Conservation (phyloP, 2,329 filamentous ascomycete species). For the Pseudocercospora vitis region DNA sequence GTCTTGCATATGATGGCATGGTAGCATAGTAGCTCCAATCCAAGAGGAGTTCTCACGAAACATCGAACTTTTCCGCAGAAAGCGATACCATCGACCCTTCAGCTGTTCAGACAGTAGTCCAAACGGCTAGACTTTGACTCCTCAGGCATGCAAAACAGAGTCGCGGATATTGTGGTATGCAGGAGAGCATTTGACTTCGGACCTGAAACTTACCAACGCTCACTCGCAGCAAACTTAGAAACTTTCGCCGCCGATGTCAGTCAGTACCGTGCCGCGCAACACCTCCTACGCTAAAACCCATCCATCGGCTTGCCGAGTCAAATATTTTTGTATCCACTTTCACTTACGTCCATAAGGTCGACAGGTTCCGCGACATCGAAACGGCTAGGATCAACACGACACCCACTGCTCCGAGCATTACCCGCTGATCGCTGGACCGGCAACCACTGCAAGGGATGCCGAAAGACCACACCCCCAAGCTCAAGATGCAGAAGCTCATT, state of each 20-base stretch:
- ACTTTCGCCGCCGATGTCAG: not conserved
- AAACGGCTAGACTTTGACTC: not conserved
- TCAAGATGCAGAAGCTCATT: slow-evolving; percentile 3
- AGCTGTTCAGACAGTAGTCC: not conserved
- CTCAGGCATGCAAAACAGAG: not conserved
- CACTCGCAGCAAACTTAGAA: not conserved
- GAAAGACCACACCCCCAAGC: slow-evolving; percentile 8
- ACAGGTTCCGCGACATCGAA: too few relatives aligned
- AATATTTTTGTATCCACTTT: too few relatives aligned
- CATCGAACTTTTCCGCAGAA: not conserved
- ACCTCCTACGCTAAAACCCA: not conserved
- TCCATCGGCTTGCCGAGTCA: too few relatives aligned
- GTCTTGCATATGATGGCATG: slow-evolving; percentile 14
- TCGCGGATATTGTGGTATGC: not conserved
- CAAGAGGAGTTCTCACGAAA: slow-evolving; percentile 3
- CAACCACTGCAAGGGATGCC: not conserved
- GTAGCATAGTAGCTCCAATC: slow-evolving; percentile 19
- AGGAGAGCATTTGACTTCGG: not conserved
- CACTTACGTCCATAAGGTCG: too few relatives aligned
- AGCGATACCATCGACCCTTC: not conserved
- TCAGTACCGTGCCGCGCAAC: slow-evolving; percentile 1
- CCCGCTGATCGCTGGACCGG: too few relatives aligned
- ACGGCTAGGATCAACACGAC: too few relatives aligned
- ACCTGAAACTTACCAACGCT: not conserved
- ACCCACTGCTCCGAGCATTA: too few relatives aligned